Evolutionary conservation across 345 rosid species (phyloP), one percentile per base, ranked within the genome.

Genomic region (Geranium rotundifolium): DNA sequence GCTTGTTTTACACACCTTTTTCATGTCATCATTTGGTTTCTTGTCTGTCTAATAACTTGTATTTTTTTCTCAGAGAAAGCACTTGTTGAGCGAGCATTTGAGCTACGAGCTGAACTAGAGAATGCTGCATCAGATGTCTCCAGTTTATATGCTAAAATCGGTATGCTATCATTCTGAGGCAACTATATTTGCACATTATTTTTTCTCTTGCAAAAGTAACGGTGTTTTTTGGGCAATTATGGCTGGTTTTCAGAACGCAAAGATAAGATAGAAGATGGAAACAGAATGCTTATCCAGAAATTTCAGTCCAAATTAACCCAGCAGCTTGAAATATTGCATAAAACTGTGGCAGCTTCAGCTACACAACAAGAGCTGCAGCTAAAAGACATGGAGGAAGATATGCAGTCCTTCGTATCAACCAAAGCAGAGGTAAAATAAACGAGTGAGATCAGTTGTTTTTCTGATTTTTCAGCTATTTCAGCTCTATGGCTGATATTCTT

Each of bases 301-400:
- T 93, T 90, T 69, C 92, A 85, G 81, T 81, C 86, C 72, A 90
- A 88, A 46, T 71, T 93, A 73, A 88, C 85, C 30, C 89, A 86
- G 62, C 95, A 88, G 72, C 92, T 93, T 69, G 92, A 85, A 68
- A 69, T 83, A 63, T 82, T 93, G 87, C 99, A 93, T 63, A 86
- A 78, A 83, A 84, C 89, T 46, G 92, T 90, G 56, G 95, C 92
- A 50, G 71, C 84, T 74, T 90, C 99, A 66, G 88, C 82, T 62
- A 83, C 85, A 66, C 96, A 80, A 65, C 99, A 90, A 75, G 99
- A 86, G 77, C 79, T 75, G 76, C 97, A 93, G 68, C 82, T 90
- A 68, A 90, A 85, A 70, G 86, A 70, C 67, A 90, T 93, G 96
- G 96, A 93, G 74, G 87, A 85, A 76, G 97, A 93, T 70, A 88